Conservation (phyloP, 495 filamentous ascomycete species). For the Durotheca rogersii region DNA sequence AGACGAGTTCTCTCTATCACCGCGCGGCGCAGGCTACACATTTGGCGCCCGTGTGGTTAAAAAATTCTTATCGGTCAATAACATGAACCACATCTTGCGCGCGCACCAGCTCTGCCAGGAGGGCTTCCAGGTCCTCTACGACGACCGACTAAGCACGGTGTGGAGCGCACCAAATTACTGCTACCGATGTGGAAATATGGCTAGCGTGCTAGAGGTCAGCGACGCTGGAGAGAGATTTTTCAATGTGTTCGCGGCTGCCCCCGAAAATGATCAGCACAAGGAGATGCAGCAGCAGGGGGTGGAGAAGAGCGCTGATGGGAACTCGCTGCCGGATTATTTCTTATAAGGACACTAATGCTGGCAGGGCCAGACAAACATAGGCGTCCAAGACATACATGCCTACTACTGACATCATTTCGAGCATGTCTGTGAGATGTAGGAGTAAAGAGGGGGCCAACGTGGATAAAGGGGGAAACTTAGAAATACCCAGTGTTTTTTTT, state of each 20-base stretch:
- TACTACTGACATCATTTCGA: neutral
- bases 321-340: slow-evolving; percentile 58
- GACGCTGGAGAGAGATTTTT: slow-evolving; percentile 89
- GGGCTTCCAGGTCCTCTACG: slow-evolving; percentile 93
- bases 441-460: too few relatives aligned
- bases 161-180: slow-evolving; percentile 99
- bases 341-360: slow-evolving; percentile 36
- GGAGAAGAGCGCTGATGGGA: slow-evolving; percentile 53
- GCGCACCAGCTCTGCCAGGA: slow-evolving; percentile 98
- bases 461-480: slow-evolving; percentile 1
- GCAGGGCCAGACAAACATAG: neutral
- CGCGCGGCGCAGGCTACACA: slow-evolving; percentile 91
- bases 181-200: slow-evolving; percentile 95
- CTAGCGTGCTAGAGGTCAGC: slow-evolving; percentile 92
- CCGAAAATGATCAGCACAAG: slow-evolving; percentile 90
- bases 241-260: slow-evolving; percentile 95
- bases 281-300: slow-evolving; percentile 70
- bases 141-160: slow-evolving; percentile 90
- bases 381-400: neutral
- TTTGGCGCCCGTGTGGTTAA: slow-evolving; percentile 96
- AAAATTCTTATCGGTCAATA: slow-evolving; percentile 96
- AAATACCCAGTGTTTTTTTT: slow-evolving; percentile 19
- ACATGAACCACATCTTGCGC: slow-evolving; percentile 92
- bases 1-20: slow-evolving; percentile 93
- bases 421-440: too few relatives aligned